Evolutionary conservation across 768 basidiomycete species (phyloP).

Genomic region (Holtermanniella nyarrowii): DNA sequence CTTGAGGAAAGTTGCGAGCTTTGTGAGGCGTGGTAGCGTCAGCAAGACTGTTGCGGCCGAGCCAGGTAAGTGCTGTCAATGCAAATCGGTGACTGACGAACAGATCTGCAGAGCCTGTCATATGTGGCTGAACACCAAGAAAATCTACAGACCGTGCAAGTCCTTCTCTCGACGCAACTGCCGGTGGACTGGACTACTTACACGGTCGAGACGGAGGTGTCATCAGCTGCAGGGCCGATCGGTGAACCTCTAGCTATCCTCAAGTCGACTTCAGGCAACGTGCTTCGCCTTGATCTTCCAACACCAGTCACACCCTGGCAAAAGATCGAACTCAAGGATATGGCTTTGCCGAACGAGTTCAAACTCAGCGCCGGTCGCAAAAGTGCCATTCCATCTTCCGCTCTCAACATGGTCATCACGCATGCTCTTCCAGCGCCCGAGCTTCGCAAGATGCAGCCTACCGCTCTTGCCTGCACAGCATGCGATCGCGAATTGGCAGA

Average conservation of each 20-base stretch:
- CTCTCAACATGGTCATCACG: constrained; percentile 10
- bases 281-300: constrained; percentile 6
- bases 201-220: constrained; percentile 1
- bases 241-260: constrained; percentile 11
- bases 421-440: constrained; percentile 26
- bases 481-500: constrained; percentile 22
- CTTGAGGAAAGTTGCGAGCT: constrained; percentile 6
- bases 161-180: constrained; percentile 48
- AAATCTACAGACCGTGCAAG: constrained; percentile 65
- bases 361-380: constrained; percentile 14
- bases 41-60: background rate
- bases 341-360: constrained; percentile 14
- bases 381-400: constrained; percentile 9
- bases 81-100: background rate
- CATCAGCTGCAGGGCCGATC: background rate
- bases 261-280: background rate
- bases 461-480: constrained; percentile 16
- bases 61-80: constrained; percentile 4
- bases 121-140: constrained; percentile 75
- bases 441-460: constrained; percentile 12
- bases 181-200: constrained; percentile 10
- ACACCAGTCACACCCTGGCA: constrained; percentile 12
- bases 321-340: constrained; percentile 9
- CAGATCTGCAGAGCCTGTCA: constrained; percentile 40
- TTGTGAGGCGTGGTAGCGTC: constrained; percentile 7